Evolutionary conservation across 169 alveolate genomes (phyloP), one percentile per base, ranked within the genome.

Genomic region (Cryptosporidium baileyi): DNA sequence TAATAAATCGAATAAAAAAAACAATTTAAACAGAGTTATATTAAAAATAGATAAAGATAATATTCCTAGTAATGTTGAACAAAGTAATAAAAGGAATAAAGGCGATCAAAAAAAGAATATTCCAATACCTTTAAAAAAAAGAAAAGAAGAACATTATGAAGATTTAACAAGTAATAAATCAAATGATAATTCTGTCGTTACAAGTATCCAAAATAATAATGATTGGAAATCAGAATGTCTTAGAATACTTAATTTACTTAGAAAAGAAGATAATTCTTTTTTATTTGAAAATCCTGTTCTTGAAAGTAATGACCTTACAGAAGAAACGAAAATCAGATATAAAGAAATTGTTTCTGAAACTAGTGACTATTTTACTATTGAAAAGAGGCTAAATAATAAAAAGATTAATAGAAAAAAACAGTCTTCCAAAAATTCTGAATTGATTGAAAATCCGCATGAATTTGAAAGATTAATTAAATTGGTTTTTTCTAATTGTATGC

Each of bases 241-340:
- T 6, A 52, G 67, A 57, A 74, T 74, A 54, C 85, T 74, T 17
- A 41, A 74, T 22, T 2, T 24, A 54, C 47, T 74, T 36, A 74
- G 85, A 74, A 74, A 74, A 41, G 85, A 74, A 26, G 59, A 57
- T 13, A 54, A 51, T 28, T 54, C 74, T 3, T 74, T 74, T 51
- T 59, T 74, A 22, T 74, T 74, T 74, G 85, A 74, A 36, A 51
- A 74, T 13, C 85, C 85, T 6, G 85, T 74, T 17, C 57, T 74
- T n/a, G 85, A 74, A 59, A 74, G 85, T 54, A 59, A 51, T 17
- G 85, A 74, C 15, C 67, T 74, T 3, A 52, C 65, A 5, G 74
- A 28, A 7, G 85, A 74, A 45, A 74, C 85, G 3, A 74, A 74
- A 54, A 54, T 1, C 28, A 74, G 57, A 54, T 74, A 74, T 17